phyloP scores from a whole-genome alignment of 2,329 filamentous ascomycete species.

The Fusarium pseudocircinatum region DNA sequence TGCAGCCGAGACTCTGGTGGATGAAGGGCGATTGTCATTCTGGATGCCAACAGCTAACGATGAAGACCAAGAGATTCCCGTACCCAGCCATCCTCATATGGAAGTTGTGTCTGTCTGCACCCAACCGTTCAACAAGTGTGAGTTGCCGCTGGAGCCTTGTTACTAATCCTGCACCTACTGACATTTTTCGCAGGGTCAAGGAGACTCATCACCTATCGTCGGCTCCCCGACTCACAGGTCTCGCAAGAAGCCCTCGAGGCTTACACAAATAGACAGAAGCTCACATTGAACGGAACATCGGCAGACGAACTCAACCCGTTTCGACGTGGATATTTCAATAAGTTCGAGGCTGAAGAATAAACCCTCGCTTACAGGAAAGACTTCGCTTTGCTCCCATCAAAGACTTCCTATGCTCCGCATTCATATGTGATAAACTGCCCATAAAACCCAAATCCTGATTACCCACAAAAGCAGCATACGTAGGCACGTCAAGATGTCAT shows the following conservation, averaged over 20 bases:
- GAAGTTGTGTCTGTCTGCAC: slow-evolving; percentile 79
- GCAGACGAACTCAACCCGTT: slow-evolving; percentile 70
- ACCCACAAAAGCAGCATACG: slow-evolving; percentile 21
- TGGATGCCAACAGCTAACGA: slow-evolving; percentile 97
- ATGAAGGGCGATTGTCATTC: slow-evolving; percentile 83
- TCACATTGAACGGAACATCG: slow-evolving; percentile 55
- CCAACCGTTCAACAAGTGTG: slow-evolving; percentile 91
- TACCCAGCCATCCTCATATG: slow-evolving; percentile 81
- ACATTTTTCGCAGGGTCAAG: slow-evolving; percentile 73
- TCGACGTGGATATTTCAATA: slow-evolving; percentile 66
- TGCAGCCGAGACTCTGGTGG: slow-evolving; percentile 78
- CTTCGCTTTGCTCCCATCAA: slow-evolving; percentile 36
- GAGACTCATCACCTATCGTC: slow-evolving; percentile 84
- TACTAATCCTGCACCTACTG: neutral
- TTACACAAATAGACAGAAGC: slow-evolving; percentile 45
- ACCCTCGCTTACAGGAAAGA: slow-evolving; percentile 33
- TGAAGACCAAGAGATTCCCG: slow-evolving; percentile 77
- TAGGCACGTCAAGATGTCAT: slow-evolving; percentile 29
- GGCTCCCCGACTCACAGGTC: slow-evolving; percentile 70
- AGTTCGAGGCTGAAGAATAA: slow-evolving; percentile 56
- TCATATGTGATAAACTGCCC: slow-evolving; percentile 28
- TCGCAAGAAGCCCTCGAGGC: slow-evolving; percentile 53
- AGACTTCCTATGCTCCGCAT: slow-evolving; percentile 37
- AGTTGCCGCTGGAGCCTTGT: slow-evolving; percentile 35
- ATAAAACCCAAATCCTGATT: slow-evolving; percentile 29